A percentile compares a stretch with the other conserved stretches of the same genome.
These are phyloP conservation scores for Lepidium didymum DNA, from an alignment of 345 rosid genomes.

Conservation along the genomic window DNA sequence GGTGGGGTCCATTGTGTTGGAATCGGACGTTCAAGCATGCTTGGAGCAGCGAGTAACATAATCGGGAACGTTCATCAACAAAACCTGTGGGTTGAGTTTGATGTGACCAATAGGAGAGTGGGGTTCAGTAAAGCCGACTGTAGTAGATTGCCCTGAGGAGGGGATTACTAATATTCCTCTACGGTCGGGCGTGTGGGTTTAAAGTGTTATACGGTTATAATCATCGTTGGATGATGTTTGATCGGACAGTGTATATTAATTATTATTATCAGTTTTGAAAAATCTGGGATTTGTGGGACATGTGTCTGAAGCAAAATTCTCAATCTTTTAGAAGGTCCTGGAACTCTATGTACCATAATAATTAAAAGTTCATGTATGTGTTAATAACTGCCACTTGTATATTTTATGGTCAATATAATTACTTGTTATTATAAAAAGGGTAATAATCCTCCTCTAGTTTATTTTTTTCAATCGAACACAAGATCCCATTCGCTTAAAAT, in stretches of 20 bases:
- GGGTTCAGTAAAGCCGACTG: constrained; percentile 59
- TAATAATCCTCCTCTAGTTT: background rate
- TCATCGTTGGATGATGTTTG: background rate
- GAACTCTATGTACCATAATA: background rate
- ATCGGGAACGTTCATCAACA: constrained; percentile 85
- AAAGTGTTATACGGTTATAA: background rate
- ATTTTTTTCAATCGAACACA: too few relatives aligned
- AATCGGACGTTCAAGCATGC: constrained; percentile 60
- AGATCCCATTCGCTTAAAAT: too few relatives aligned
- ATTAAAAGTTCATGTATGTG: background rate
- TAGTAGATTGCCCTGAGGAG: constrained; percentile 19
- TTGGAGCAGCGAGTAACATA: constrained; percentile 65
- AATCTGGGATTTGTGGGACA: constrained; percentile 15
- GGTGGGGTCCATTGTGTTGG: constrained; percentile 62
- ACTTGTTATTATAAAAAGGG: background rate
- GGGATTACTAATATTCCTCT: background rate
- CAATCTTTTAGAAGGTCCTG: background rate
- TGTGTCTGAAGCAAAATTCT: background rate
- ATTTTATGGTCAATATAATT: background rate
- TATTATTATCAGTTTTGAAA: background rate
- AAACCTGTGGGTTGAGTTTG: constrained; percentile 80
- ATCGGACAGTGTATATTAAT: background rate
- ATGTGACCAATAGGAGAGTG: constrained; percentile 41
- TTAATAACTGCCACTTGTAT: background rate
- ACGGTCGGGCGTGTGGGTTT: background rate